These are phyloP conservation scores for Tricholoma terreum DNA, from an alignment of 768 basidiomycete genomes.

Conservation along the genomic window DNA sequence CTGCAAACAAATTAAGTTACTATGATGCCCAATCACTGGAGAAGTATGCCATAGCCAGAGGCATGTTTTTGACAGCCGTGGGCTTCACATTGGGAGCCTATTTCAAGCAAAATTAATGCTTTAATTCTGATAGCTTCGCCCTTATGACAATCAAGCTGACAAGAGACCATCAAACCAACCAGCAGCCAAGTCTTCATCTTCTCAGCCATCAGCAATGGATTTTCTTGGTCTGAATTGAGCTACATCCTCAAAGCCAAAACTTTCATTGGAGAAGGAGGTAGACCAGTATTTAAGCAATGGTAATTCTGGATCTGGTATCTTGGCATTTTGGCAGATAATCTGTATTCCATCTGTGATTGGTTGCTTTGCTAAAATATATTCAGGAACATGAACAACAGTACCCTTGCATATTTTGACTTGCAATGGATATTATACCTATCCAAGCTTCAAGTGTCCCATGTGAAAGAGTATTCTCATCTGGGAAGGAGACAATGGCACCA, in stretches of 20 bases:
- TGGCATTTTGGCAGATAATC: slow-evolving; percentile 1
- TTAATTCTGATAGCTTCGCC: background rate
- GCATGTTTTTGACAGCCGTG: background rate
- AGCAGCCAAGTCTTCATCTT: background rate
- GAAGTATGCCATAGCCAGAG: background rate
- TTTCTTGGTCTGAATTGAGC: background rate
- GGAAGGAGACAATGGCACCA: no score
- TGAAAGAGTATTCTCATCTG: no score
- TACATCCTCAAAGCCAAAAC: background rate
- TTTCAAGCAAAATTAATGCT: background rate
- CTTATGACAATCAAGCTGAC: background rate
- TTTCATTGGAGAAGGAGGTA: background rate
- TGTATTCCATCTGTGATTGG: background rate
- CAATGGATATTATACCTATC: no score
- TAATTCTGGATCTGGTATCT: no score
- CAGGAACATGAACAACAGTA: no score
- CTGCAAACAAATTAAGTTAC: slow-evolving; percentile 6
- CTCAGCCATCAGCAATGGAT: background rate
- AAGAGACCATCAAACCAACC: background rate
- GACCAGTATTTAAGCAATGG: background rate
- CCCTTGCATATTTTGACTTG: no score
- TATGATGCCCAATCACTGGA: background rate
- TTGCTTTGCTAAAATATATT: background rate
- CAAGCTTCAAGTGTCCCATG: no score
- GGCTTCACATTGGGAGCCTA: background rate